A percentile compares a stretch with the other conserved stretches of the same genome.
Evolutionary conservation across 768 basidiomycete species (phyloP).

Genomic region (Hydnomerulius pinastri): DNA sequence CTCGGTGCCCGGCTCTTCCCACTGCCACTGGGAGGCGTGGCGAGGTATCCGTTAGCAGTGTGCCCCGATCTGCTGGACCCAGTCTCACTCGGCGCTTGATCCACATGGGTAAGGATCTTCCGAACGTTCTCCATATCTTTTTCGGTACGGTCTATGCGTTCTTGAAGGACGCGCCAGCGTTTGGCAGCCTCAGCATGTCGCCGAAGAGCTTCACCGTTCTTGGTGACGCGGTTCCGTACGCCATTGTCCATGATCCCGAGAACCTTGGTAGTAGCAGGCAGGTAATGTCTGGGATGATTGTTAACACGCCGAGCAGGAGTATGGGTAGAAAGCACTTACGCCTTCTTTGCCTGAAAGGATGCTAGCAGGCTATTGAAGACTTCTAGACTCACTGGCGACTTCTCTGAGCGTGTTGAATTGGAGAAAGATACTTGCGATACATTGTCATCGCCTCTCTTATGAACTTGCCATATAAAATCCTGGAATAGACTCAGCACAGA

Average conservation of each 20-base stretch:
- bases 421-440: conserved; percentile 43
- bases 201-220: conserved; percentile 93
- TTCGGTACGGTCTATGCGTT: conserved; percentile 80
- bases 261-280: conserved; percentile 91
- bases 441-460: conserved; percentile 55
- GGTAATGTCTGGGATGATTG: conserved; percentile 70
- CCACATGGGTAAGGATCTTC: conserved; percentile 51
- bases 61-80: conserved; percentile 68
- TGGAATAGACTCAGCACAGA: conserved; percentile 28
- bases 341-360: conserved; percentile 86
- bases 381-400: conserved; percentile 55
- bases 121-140: conserved; percentile 77
- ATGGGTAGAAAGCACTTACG: conserved; percentile 49
- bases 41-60: conserved; percentile 61
- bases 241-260: conserved; percentile 94
- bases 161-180: conserved; percentile 79
- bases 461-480: conserved; percentile 88
- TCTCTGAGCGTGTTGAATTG: conserved; percentile 51
- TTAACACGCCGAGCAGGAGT: conserved; percentile 12
- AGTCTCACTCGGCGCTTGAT: conserved; percentile 62
- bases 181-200: conserved; percentile 87
- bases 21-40: conserved; percentile 57
- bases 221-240: conserved; percentile 88
- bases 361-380: conserved; percentile 67
- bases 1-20: conserved; percentile 44